A percentile compares a stretch with the other conserved stretches of the same genome.
phyloP scores from a whole-genome alignment of 208 protist species.

The Jaenimonas drosophilae region DNA sequence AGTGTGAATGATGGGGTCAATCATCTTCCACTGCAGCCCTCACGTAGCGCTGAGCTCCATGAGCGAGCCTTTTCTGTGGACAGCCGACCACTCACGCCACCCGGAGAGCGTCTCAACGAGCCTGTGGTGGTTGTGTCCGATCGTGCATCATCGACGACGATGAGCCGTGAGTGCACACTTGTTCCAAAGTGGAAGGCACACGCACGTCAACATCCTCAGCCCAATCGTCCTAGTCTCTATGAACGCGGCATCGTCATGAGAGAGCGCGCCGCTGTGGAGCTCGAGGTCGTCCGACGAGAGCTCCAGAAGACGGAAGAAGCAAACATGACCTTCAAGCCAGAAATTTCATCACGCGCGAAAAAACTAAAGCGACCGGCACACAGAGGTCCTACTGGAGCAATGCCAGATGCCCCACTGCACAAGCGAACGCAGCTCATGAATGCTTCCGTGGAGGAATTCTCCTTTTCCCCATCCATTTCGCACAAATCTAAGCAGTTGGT shows the following conservation, averaged over 20 bases:
- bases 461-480: slow-evolving; percentile 26
- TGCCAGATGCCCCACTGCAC: slow-evolving; percentile 7
- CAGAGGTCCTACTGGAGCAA: slow-evolving; percentile 3
- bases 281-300: slow-evolving; percentile 17
- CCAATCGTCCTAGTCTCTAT: slow-evolving; percentile 13
- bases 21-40: no score
- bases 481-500: slow-evolving; percentile 32
- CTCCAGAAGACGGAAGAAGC: slow-evolving; percentile 11
- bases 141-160: no score
- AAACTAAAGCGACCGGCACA: slow-evolving; percentile 5
- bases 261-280: slow-evolving; percentile 3
- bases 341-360: slow-evolving; percentile 22
- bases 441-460: slow-evolving; percentile 9
- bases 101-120: no score
- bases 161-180: background rate
- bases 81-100: no score
- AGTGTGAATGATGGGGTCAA: no score
- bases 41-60: no score
- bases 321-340: slow-evolving; percentile 33
- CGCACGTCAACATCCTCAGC: background rate
- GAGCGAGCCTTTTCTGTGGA: no score
- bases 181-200: background rate
- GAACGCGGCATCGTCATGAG: slow-evolving; percentile 14
- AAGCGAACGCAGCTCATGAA: slow-evolving; percentile 33
- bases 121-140: no score